Evolutionary conservation across 1,139 yeast genomes (phyloP), one percentile per base, ranked within the genome.

Genomic region (Debaryomycetaceae sp.): DNA sequence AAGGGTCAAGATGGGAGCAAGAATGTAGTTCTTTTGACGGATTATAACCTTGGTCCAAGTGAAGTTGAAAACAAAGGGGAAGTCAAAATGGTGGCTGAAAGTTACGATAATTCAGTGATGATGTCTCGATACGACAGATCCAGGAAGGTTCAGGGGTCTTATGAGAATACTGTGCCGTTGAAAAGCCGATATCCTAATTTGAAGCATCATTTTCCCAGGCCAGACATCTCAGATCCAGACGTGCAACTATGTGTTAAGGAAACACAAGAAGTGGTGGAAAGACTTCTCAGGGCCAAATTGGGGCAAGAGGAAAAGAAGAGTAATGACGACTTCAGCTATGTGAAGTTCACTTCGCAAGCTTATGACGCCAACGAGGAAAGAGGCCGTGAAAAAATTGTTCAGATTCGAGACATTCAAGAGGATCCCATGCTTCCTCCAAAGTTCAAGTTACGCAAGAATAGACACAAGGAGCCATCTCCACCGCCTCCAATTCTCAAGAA

Each of bases 341-440:
- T 66, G 4, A 55, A 58, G 5, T 63, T 63, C 46, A 52, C 56
- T 1, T 45, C 66, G 0, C 55, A 49, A 11, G 49, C 56, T 36
- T 31, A 55, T 3, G 38, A 43, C 2, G 46, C 43, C 9, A 49
- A 46, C 17, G 50, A 54, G 9, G 49, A 55, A 5, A 42, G 46
- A 3, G 61, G 60, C 4, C 43, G 54, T 20, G 63, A 56, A 34
- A 58, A 65, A 39, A 50, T 56, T 0, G 57, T 73, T 5, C 68
- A 69, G 44, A 62, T 72, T 27, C 54, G 63, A 42, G 59, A 60
- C 27, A 63, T 62, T 44, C 78, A 81, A 46, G 77, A 79, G 43
- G 99, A 93, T 66, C 99, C 98, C 0, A 76, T 91, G 76, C 81
- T 88, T 33, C 97, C 97, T 0, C 83, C 93, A 0, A 81, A 81